A percentile compares a stretch with the other conserved stretches of the same genome.
phyloP scores from a whole-genome alignment of 768 basidiomycete genomes.

The Brasilioporus rufonigricans region DNA sequence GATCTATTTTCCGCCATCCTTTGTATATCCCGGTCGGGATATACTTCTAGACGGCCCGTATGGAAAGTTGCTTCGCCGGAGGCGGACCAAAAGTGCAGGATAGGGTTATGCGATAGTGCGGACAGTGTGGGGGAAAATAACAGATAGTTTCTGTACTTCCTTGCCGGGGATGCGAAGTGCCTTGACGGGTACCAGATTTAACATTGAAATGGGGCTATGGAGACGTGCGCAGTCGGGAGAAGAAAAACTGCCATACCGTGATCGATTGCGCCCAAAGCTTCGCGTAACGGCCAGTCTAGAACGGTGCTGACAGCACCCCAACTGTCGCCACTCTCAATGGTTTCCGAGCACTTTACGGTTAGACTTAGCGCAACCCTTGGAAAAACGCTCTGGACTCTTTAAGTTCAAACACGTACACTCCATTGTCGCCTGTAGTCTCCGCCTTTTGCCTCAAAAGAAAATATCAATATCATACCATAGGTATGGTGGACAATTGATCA shows the following conservation, averaged over 20 bases:
- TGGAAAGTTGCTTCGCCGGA: constrained; percentile 3
- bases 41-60: constrained; percentile 1
- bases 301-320: constrained; percentile 17
- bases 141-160: too few relatives aligned
- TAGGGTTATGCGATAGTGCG: background rate
- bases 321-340: background rate
- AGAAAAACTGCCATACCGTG: constrained; percentile 31
- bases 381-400: constrained; percentile 51
- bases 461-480: background rate
- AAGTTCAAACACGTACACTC: constrained; percentile 36
- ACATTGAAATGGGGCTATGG: constrained; percentile 43
- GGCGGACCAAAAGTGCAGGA: constrained; percentile 7
- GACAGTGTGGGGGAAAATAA: too few relatives aligned
- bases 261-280: constrained; percentile 49
- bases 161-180: constrained; percentile 1
- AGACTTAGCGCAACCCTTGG: constrained; percentile 30
- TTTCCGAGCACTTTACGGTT: constrained; percentile 19
- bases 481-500: too few relatives aligned
- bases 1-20: background rate
- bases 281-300: constrained; percentile 33
- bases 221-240: background rate
- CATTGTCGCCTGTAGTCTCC: background rate
- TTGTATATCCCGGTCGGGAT: background rate
- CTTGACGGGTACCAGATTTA: constrained; percentile 1
- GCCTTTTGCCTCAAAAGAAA: background rate